Conservation (phyloP, 1,284 basidiomycete genomes). For the Schizophyllum commune region DNA sequence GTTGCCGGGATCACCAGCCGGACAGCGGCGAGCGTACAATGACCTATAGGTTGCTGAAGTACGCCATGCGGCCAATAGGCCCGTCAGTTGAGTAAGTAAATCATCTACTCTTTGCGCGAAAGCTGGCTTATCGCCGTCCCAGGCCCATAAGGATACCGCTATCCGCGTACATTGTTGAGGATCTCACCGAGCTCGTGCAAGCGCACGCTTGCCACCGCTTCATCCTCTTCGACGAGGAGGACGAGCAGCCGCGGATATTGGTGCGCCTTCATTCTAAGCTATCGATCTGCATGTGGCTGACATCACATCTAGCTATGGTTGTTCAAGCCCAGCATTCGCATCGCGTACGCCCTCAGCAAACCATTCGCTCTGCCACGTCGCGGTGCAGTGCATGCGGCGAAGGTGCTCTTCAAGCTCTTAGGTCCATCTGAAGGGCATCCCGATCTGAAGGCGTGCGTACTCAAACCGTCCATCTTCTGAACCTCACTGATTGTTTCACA, state of each 20-base stretch:
- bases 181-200: conserved; percentile 81
- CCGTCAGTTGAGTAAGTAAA: conserved; percentile 50
- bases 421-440: conserved; percentile 41
- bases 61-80: conserved; percentile 69
- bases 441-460: conserved; percentile 51
- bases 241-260: conserved; percentile 68
- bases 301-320: conserved; percentile 85
- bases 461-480: conserved; percentile 4
- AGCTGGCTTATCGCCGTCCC: conserved; percentile 2
- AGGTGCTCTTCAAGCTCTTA: conserved; percentile 69
- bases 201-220: conserved; percentile 90
- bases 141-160: conserved; percentile 64
- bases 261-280: conserved; percentile 34
- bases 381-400: conserved; percentile 59
- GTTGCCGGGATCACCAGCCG: conserved; percentile 45
- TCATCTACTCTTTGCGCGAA: conserved; percentile 6
- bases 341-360: conserved; percentile 59
- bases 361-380: conserved; percentile 53
- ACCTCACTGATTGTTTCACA: conserved; percentile 18
- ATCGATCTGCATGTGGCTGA: background rate
- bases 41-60: conserved; percentile 71
- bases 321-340: conserved; percentile 78
- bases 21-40: conserved; percentile 29
- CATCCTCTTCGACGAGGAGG: conserved; percentile 76
- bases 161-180: conserved; percentile 77